These are phyloP conservation scores for Kipferlia bialata DNA, from an alignment of 78 protist species.

Conservation along the genomic window DNA sequence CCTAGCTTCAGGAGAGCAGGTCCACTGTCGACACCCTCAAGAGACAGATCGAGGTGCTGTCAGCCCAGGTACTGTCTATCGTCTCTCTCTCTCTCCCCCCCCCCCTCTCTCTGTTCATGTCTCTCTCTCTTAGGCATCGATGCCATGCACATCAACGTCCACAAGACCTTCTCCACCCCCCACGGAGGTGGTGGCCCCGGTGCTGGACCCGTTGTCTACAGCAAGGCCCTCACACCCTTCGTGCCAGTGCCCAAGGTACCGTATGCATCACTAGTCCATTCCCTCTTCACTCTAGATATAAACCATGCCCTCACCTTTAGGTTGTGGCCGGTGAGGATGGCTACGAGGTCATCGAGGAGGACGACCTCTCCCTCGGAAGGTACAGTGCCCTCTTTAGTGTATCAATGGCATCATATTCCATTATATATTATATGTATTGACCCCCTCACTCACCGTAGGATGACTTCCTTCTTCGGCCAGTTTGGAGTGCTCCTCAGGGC, in stretches of 20 bases:
- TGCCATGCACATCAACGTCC: constrained; percentile 29
- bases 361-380: background rate
- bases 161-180: constrained; percentile 31
- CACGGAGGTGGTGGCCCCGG: constrained; percentile 36
- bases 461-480: constrained; percentile 11
- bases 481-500: constrained; percentile 3
- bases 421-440: too few relatives aligned
- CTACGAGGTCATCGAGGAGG: background rate
- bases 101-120: too few relatives aligned
- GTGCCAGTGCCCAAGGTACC: constrained; percentile 13
- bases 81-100: too few relatives aligned
- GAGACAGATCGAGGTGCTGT: too few relatives aligned
- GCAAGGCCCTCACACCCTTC: background rate
- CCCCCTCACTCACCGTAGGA: background rate
- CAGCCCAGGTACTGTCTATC: too few relatives aligned
- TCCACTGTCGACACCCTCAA: too few relatives aligned
- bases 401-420: too few relatives aligned
- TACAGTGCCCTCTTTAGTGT: too few relatives aligned
- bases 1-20: too few relatives aligned
- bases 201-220: constrained; percentile 20
- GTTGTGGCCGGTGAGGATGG: background rate
- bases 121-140: constrained; percentile 27
- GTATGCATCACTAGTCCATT: too few relatives aligned
- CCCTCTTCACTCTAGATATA: too few relatives aligned
- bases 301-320: too few relatives aligned